Evolutionary conservation across 345 rosid species (phyloP), one percentile per base, ranked within the genome.

Genomic region (Pistacia integerrima): DNA sequence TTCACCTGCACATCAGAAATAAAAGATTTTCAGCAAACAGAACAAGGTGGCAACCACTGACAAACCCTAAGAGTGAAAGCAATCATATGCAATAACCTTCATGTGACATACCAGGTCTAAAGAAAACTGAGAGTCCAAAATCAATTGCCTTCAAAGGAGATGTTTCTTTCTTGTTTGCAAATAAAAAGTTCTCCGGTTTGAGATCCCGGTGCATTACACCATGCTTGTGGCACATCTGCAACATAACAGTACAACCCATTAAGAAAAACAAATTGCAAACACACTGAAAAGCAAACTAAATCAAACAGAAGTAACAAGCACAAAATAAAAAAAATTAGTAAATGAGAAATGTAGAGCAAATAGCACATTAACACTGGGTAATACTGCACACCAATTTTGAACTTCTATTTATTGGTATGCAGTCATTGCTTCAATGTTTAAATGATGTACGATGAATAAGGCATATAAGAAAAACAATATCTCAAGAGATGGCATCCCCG

Each of bases 141-240:
- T 97, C 99, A 75, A 97, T 94, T 2, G 99, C 85, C 85, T 97
- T 97, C 22, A 97, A 75, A 11, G 91, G 80, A 3, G 98, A 88
- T 13, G 88, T 84, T 86, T 97, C 99, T 85, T 91, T 92, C 87
- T 89, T 97, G 83, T 94, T 94, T 14, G 77, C 95, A 82, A 94
- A 92, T 68, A 97, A 85, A 85, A 97, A 97, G 80, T 97, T 94
- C 85, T 97, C 99, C 0, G 98, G 98, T 73, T 97, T 97, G 74
- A 97, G 84, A 77, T 97, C 98, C 44, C 98, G 91, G 48, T 93
- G 98, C 89, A 96, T 93, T 46, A 94, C 99, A 46, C 98, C 94
- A 56, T 97, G 89, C 85, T 82, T 84, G 77, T 94, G 97, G 85
- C 99, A 97, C 80, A 90, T 85, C 99, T 96, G 79, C 60, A 84